Base-by-base conservation (phyloP, 768 basidiomycete species). In the Termitomyces sp. region DNA sequence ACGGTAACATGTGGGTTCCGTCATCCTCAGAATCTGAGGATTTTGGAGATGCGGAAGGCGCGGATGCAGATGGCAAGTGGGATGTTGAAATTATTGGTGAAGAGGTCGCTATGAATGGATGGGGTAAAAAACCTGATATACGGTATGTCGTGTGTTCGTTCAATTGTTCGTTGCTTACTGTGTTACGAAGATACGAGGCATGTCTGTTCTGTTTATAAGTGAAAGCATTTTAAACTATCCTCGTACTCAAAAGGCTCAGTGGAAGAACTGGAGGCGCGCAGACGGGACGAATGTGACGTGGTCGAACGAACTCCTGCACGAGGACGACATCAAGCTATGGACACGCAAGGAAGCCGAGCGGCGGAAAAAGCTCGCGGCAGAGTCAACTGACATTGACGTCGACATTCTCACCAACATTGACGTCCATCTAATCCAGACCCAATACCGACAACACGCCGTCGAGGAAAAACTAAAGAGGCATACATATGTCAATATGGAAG, bases 221-320 rank as follows among this genome's bases (percentile, higher is more conserved):
- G 32, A 34, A 33, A 2, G 8, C 8, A 9, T 16, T n/a, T 18
- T 18, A 10, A 7, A 37, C 7, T 30, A 43, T 50, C 24, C 7
- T 7, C 46, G 16, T 40, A n/a, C 26, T 37, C 45, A 45, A 47
- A 58, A 86, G 82, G 79, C 82, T 4, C 69, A 73, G 59, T 86
- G 84, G 84, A 72, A 67, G 20, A 69, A 72, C 39, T 86, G 84
- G 84, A 36, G 63, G 2, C 80, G 84, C 26, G 42, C 56, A 1
- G 80, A 86, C 62, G 81, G 79, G 0, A 80, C 84, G 7, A 81
- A 79, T 60, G 79, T 78, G 2, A 85, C 84, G 7, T 86, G 84
- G 84, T 67, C 78, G 39, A 69, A 67, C 24, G 65, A 66, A 14
- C 58, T 61, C 9, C 45, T 61, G 7, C 57, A 62, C 47, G 58